phyloP scores from a whole-genome alignment of 129 eudicot species.

The Oenanthe sinensis region DNA sequence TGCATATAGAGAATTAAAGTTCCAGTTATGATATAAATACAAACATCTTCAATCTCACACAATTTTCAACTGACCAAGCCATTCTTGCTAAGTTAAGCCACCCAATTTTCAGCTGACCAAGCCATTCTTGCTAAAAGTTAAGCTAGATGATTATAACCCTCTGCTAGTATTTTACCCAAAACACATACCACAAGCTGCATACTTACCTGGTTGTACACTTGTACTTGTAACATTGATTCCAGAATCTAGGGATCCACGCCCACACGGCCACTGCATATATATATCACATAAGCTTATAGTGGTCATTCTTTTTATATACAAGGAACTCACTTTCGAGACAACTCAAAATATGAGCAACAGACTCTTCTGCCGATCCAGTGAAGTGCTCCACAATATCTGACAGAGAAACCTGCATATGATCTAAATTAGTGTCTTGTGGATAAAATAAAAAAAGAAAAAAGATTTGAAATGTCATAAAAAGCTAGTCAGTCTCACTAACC shows the following conservation, averaged over 20 bases:
- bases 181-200: not conserved
- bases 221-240: not conserved
- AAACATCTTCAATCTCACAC: no score
- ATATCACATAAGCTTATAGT: conserved; percentile 46
- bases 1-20: no score
- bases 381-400: conserved; percentile 53
- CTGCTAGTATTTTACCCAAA: not conserved
- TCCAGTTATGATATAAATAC: no score
- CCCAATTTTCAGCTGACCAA: no score
- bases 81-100: no score
- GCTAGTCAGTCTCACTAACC: conserved; percentile 52
- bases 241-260: not conserved
- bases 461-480: not conserved
- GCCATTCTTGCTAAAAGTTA: no score
- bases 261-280: not conserved
- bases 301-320: conserved; percentile 53
- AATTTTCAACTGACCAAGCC: no score
- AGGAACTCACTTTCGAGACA: conserved; percentile 63
- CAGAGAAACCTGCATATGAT: conserved; percentile 49
- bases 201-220: no score
- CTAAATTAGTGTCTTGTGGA: not conserved
- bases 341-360: conserved; percentile 35
- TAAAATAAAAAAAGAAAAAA: not conserved
- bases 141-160: not conserved
- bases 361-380: conserved; percentile 42